phyloP scores from a whole-genome alignment of 1,139 yeast species.

The Candida gigantensis region DNA sequence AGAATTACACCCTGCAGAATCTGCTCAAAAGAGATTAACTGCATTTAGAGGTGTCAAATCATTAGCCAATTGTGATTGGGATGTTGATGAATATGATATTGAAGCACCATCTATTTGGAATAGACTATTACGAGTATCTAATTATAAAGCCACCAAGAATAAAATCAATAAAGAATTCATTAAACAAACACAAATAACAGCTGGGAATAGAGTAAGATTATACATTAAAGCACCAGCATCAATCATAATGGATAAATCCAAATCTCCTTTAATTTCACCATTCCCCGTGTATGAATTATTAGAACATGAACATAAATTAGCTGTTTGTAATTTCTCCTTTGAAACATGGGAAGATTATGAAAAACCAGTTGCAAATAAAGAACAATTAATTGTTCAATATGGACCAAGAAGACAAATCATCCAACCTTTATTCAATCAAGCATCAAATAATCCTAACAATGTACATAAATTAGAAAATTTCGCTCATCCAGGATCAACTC shows the following conservation, averaged over 20 bases:
- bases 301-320: constrained; percentile 82
- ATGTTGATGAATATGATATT: constrained; percentile 76
- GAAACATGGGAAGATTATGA: constrained; percentile 89
- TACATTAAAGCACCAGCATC: constrained; percentile 62
- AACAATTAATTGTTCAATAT: constrained; percentile 79
- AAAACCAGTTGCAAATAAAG: constrained; percentile 80
- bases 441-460: constrained; percentile 74
- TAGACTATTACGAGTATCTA: constrained; percentile 70
- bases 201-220: constrained; percentile 67
- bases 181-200: constrained; percentile 57
- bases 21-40: constrained; percentile 71
- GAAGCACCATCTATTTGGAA: constrained; percentile 79
- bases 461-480: constrained; percentile 87
- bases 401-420: constrained; percentile 91
- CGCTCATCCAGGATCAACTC: constrained; percentile 69
- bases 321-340: constrained; percentile 79
- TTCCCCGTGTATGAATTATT: constrained; percentile 72
- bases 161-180: constrained; percentile 63
- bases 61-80: constrained; percentile 82
- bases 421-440: constrained; percentile 81
- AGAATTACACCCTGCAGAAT: constrained; percentile 74
- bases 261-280: constrained; percentile 45
- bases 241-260: constrained; percentile 34
- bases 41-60: constrained; percentile 88
- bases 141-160: constrained; percentile 77